phyloP scores from a whole-genome alignment of 495 filamentous ascomycete genomes.

The Xylaria grammica region DNA sequence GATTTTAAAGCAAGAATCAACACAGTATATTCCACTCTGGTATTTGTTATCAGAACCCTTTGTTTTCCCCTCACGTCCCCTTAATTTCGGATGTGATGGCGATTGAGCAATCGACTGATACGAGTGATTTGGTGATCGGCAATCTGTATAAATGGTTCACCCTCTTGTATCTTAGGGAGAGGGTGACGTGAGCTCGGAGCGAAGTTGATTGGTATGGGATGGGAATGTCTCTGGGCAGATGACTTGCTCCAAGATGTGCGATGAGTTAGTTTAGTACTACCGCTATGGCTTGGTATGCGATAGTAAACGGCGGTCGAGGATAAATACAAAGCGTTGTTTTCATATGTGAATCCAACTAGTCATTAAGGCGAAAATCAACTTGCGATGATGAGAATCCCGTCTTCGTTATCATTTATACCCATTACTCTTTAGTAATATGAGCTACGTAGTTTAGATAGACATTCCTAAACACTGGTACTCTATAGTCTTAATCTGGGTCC shows the following conservation, averaged over 20 bases:
- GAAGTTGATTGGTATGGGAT: too few species aligned
- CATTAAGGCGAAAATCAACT: not conserved
- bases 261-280: conserved; percentile 11
- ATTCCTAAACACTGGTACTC: not conserved
- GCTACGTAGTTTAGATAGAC: conserved; percentile 1
- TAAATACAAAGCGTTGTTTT: conserved; percentile 17
- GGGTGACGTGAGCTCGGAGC: not conserved
- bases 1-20: too few species aligned
- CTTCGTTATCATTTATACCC: conserved; percentile 31
- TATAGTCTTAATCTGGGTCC: conserved; percentile 42
- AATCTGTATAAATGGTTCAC: not conserved
- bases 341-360: conserved; percentile 9
- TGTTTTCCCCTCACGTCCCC: not conserved
- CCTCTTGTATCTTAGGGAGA: not conserved
- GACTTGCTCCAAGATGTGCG: not conserved
- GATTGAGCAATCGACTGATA: conserved; percentile 3
- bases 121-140: not conserved
- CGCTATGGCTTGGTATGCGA: conserved; percentile 12
- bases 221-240: not conserved
- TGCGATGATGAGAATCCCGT: not conserved
- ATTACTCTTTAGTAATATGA: conserved; percentile 4
- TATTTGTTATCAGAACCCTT: not conserved
- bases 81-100: not conserved
- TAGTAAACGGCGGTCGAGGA: not conserved
- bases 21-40: not conserved